Evolutionary conservation across 2,329 filamentous ascomycete species (phyloP).

Genomic region (Cercospora citrullina): DNA sequence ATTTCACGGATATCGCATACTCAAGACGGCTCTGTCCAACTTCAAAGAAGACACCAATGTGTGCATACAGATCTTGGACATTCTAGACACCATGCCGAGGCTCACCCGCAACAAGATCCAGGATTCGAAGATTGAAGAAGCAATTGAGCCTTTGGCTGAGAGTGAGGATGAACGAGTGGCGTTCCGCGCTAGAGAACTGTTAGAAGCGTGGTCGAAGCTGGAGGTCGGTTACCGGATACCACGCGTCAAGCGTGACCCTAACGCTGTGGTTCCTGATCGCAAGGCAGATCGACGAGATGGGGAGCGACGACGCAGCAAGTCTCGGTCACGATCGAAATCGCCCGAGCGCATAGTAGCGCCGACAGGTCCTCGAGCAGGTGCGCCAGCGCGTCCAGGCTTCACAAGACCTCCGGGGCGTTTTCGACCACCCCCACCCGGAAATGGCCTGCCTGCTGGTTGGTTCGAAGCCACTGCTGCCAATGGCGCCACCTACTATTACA

Average conservation of each 20-base stretch:
- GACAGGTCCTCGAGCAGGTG: conserved; percentile 52
- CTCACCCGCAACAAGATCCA: conserved; percentile 96
- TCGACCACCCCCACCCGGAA: conserved; percentile 49
- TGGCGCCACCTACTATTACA: conserved; percentile 84
- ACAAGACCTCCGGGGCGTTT: conserved; percentile 48
- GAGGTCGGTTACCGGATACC: conserved; percentile 92
- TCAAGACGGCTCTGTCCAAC: conserved; percentile 80
- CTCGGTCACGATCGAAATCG: conserved; percentile 52
- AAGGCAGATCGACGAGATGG: conserved; percentile 60
- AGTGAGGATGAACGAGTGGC: conserved; percentile 69
- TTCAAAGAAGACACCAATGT: conserved; percentile 91
- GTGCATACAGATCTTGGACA: conserved; percentile 82
- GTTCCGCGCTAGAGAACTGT: conserved; percentile 66
- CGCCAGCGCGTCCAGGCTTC: conserved; percentile 62
- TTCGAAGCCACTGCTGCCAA: conserved; percentile 70
- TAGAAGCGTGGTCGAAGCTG: conserved; percentile 85
- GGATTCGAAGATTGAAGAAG: conserved; percentile 89
- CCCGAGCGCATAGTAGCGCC: conserved; percentile 49
- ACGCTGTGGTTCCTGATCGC: conserved; percentile 50
- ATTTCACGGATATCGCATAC: conserved; percentile 95
- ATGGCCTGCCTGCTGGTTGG: conserved; percentile 78
- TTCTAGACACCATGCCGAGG: conserved; percentile 83
- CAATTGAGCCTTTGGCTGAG: conserved; percentile 67
- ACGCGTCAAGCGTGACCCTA: conserved; percentile 79
- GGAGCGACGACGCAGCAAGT: conserved; percentile 51